A percentile compares a stretch with the other conserved stretches of the same genome.
These are phyloP conservation scores for Microthlaspi erraticum DNA, from an alignment of 345 rosid species.

Conservation along the genomic window DNA sequence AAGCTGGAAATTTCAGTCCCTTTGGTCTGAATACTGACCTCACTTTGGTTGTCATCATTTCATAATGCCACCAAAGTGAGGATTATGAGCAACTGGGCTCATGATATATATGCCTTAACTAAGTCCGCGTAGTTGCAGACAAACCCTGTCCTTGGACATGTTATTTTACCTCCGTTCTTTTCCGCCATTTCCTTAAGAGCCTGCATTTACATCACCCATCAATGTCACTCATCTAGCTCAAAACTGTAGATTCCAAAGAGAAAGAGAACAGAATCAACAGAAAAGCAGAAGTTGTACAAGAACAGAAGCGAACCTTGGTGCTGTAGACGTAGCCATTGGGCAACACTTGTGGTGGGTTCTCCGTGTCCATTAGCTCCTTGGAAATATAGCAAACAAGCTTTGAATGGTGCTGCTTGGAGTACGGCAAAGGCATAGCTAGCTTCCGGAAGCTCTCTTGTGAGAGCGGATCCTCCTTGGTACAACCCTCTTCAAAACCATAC, in stretches of 20 bases:
- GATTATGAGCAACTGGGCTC: conserved; percentile 31
- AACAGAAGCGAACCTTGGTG: conserved; percentile 65
- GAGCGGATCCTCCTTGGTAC: conserved; percentile 95
- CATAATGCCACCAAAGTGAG: conserved; percentile 28
- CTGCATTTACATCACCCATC: conserved; percentile 48
- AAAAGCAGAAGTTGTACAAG: conserved; percentile 4
- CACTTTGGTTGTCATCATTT: conserved; percentile 29
- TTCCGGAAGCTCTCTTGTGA: conserved; percentile 92
- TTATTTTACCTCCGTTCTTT: conserved; percentile 70
- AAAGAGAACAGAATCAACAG: conserved; percentile 5
- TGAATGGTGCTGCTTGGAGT: conserved; percentile 95
- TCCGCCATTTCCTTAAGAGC: conserved; percentile 95
- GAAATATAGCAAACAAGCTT: conserved; percentile 97
- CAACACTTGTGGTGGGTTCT: conserved; percentile 96
- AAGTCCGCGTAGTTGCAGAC: conserved; percentile 71
- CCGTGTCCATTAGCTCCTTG: conserved; percentile 96
- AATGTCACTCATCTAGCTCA: conserved; percentile 15
- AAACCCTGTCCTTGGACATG: conserved; percentile 81
- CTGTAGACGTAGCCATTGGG: conserved; percentile 97
- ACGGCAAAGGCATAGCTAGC: conserved; percentile 82
- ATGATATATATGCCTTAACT: conserved; percentile 92
- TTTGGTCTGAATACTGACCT: conserved; percentile 33
- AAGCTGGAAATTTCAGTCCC: conserved; percentile 30
- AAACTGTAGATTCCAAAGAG: conserved; percentile 11
- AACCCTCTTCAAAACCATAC: conserved; percentile 77